These are phyloP conservation scores for Monilinia vaccinii-corymbosi DNA, from an alignment of 2,329 filamentous ascomycete species.

Conservation along the genomic window DNA sequence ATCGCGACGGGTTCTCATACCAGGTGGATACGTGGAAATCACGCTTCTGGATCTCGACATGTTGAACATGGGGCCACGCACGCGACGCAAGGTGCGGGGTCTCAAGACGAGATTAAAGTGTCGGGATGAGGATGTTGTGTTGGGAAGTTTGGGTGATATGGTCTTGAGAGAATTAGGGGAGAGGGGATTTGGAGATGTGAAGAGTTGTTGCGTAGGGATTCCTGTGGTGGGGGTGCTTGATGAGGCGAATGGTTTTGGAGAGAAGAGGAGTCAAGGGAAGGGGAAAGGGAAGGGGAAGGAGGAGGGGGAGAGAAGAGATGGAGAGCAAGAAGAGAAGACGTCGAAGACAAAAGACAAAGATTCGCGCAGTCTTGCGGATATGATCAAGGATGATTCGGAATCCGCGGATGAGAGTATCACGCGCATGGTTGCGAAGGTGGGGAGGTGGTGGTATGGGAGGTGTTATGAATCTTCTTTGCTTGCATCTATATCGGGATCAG, in stretches of 20 bases:
- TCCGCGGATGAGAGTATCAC: constrained; percentile 77
- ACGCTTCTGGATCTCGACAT: constrained; percentile 72
- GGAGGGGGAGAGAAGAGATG: constrained; percentile 12
- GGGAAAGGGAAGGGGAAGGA: constrained; percentile 4
- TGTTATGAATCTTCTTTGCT: constrained; percentile 62
- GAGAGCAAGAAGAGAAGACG: constrained; percentile 23
- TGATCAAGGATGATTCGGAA: constrained; percentile 62
- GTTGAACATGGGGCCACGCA: constrained; percentile 69
- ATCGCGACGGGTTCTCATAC: constrained; percentile 67
- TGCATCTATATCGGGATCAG: background rate
- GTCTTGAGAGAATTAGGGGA: constrained; percentile 59
- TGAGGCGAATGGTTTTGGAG: background rate
- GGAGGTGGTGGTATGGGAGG: constrained; percentile 90
- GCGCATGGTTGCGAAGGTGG: constrained; percentile 84
- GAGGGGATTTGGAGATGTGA: constrained; percentile 62
- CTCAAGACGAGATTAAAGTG: constrained; percentile 63
- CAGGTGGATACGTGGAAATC: constrained; percentile 71
- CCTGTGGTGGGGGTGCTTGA: constrained; percentile 53
- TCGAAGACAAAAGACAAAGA: constrained; percentile 34
- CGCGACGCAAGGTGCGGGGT: constrained; percentile 57
- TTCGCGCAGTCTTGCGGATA: constrained; percentile 50
- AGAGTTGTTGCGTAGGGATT: constrained; percentile 68
- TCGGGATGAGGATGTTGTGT: constrained; percentile 48
- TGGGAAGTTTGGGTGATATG: constrained; percentile 51
- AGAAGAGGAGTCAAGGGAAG: constrained; percentile 10